Conservation (phyloP, 139 green algal genomes). For the Pseudopediastrum boryanum region DNA sequence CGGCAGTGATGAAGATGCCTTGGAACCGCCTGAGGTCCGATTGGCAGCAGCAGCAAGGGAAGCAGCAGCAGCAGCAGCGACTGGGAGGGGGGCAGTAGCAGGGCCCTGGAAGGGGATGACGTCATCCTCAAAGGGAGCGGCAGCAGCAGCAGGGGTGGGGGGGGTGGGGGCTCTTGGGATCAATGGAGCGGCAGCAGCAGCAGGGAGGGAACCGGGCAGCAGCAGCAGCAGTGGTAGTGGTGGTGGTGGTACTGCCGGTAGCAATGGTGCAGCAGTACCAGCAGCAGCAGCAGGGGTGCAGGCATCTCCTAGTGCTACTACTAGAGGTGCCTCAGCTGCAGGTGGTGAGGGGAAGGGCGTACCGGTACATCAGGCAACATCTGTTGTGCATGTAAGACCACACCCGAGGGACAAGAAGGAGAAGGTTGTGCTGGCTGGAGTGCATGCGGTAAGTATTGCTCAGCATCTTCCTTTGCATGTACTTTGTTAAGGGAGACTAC, state of each 20-base stretch:
- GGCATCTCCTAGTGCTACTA: no score
- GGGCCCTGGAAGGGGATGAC: background rate
- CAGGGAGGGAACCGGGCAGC: conserved; percentile 6
- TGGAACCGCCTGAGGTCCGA: background rate
- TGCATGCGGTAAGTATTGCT: conserved; percentile 23
- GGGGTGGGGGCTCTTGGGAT: no score
- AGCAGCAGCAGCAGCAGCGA: no score
- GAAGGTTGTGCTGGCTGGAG: background rate
- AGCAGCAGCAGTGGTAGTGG: conserved; percentile 18
- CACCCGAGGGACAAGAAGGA: conserved; percentile 5
- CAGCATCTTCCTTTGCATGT: background rate
- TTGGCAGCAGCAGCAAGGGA: conserved; percentile 15
- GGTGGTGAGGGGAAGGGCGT: no score
- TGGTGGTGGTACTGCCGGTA: background rate
- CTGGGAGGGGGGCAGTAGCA: conserved; percentile 14
- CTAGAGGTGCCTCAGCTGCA: no score
- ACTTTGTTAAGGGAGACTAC: background rate
- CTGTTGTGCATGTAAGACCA: no score
- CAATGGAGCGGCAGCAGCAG: background rate
- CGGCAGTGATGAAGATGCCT: conserved; percentile 2
- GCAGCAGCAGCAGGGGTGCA: background rate
- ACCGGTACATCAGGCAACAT: no score
- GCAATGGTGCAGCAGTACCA: background rate
- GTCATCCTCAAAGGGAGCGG: background rate
- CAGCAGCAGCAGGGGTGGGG: no score